These are phyloP conservation scores for Nyctanthes arbortristis DNA, from an alignment of 257 asterid species.

Conservation along the genomic window DNA sequence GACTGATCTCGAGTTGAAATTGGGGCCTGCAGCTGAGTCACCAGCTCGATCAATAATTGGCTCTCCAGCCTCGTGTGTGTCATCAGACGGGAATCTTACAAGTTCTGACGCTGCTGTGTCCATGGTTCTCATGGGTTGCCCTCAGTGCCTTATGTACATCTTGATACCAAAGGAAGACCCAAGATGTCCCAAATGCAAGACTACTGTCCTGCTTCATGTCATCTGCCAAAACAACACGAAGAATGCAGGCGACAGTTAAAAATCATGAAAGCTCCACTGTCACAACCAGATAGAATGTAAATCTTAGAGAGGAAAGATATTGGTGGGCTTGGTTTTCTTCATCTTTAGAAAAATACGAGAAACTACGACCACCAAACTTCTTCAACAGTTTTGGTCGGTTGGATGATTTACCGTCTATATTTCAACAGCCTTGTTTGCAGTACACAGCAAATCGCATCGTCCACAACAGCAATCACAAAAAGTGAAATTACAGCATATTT, in stretches of 20 bases:
- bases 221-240: not conserved
- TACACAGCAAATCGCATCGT: too few species aligned
- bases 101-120: not conserved
- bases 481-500: too few species aligned
- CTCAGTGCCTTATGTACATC: slow-evolving; percentile 2
- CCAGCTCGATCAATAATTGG: not conserved
- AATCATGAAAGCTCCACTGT: not conserved
- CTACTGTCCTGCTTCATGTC: slow-evolving; percentile 3
- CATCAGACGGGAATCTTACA: not conserved
- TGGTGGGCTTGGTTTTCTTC: too few species aligned
- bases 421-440: too few species aligned
- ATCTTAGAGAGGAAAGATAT: too few species aligned
- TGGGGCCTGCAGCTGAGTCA: not conserved
- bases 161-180: slow-evolving; percentile 1
- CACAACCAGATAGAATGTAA: too few species aligned
- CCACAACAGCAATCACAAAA: too few species aligned
- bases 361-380: too few species aligned
- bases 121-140: slow-evolving; percentile 7
- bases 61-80: slow-evolving; percentile 1
- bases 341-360: too few species aligned
- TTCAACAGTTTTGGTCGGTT: too few species aligned
- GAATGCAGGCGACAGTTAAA: not conserved
- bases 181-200: slow-evolving; percentile 16
- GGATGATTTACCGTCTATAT: too few species aligned
- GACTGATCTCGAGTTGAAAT: not conserved